Percentiles rank a stretch among this genome's conserved stretches.
Conservation (phyloP, 1,139 yeast genomes). For the Kurtzmaniella natalensis region DNA sequence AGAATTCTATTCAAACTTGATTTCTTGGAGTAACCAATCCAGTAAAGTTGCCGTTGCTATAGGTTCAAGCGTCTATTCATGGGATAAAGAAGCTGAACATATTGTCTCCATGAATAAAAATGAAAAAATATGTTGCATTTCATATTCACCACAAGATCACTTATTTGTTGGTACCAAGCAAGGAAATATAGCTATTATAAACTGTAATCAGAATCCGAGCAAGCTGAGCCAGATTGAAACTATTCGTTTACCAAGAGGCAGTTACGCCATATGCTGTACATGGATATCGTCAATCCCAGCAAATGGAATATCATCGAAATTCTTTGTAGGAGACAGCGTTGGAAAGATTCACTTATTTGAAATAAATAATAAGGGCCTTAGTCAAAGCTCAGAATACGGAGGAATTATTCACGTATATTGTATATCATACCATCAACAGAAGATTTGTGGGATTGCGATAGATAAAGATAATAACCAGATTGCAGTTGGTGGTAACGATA, state of each 20-base stretch:
- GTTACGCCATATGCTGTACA: constrained; percentile 16
- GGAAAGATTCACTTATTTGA: constrained; percentile 56
- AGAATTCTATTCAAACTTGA: constrained; percentile 75
- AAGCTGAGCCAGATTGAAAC: constrained; percentile 31
- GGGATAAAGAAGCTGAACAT: constrained; percentile 52
- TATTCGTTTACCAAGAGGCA: constrained; percentile 31
- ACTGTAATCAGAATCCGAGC: constrained; percentile 43
- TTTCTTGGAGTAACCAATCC: constrained; percentile 63
- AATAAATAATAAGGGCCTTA: too few relatives aligned
- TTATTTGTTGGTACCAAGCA: constrained; percentile 51
- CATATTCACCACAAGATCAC: constrained; percentile 45
- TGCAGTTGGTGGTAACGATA: constrained; percentile 75
- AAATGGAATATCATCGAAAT: not conserved
- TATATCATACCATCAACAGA: constrained; percentile 60
- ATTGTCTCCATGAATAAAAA: constrained; percentile 16
- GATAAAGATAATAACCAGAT: constrained; percentile 44
- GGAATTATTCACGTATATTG: constrained; percentile 10
- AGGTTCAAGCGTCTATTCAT: constrained; percentile 54
- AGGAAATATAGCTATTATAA: constrained; percentile 2
- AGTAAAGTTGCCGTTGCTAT: constrained; percentile 67
- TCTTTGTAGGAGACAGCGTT: constrained; percentile 61
- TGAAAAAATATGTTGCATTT: constrained; percentile 53
- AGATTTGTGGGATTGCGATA: constrained; percentile 64
- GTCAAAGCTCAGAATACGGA: constrained; percentile 9
- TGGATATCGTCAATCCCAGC: constrained; percentile 15